A percentile compares a stretch with the other conserved stretches of the same genome.
Evolutionary conservation across 306 rosid genomes (phyloP).

Genomic region (Medicago lupulina): DNA sequence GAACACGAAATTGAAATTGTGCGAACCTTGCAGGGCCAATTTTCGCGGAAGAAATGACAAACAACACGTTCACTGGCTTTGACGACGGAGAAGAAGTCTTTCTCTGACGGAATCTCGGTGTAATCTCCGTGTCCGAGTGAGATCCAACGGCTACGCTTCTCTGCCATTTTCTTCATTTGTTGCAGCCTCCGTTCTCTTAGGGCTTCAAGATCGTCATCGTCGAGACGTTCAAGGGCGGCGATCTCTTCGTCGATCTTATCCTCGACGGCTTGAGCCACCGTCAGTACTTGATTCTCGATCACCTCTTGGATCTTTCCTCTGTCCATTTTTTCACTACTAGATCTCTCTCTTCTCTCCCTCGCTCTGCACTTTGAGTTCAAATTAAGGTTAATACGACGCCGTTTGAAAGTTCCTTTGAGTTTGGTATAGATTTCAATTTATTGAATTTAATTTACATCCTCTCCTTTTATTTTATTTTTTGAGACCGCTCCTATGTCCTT

Average conservation of each 20-base stretch:
- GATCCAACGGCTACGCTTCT: constrained; percentile 94
- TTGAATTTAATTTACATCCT: too few species aligned
- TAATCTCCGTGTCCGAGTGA: constrained; percentile 89
- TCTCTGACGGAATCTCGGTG: constrained; percentile 77
- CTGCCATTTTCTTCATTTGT: constrained; percentile 98
- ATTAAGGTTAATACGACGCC: constrained; percentile 14
- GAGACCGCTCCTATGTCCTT: too few species aligned
- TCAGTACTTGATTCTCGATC: constrained; percentile 78
- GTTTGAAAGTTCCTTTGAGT: background rate
- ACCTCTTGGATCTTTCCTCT: constrained; percentile 75
- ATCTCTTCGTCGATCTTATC: constrained; percentile 92
- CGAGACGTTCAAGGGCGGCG: constrained; percentile 84
- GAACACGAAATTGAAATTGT: background rate
- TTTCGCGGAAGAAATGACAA: constrained; percentile 95
- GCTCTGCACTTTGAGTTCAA: constrained; percentile 17
- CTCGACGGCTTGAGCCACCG: constrained; percentile 88
- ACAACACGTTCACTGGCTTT: constrained; percentile 99
- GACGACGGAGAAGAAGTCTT: constrained; percentile 90
- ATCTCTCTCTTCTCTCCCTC: constrained; percentile 39
- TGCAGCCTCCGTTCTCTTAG: constrained; percentile 88
- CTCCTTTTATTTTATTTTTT: too few species aligned
- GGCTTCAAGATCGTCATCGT: constrained; percentile 76
- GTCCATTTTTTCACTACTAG: constrained; percentile 61
- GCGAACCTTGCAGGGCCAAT: constrained; percentile 96
- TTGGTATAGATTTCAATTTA: background rate